Base-by-base conservation (phyloP, 768 basidiomycete species). In the Botryobasidium botryosum region DNA sequence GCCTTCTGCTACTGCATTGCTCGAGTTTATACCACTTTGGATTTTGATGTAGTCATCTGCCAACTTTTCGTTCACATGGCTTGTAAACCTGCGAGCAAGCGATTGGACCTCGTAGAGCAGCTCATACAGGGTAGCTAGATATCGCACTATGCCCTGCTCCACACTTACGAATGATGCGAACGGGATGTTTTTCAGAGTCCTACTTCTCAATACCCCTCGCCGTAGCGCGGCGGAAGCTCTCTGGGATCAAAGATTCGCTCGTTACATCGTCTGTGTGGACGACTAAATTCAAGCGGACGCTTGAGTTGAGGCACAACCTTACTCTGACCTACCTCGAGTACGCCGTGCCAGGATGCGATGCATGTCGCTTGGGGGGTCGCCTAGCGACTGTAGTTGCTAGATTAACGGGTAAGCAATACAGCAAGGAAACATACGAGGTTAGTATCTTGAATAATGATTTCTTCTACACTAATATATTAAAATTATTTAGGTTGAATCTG, bases 231-330 rank as follows among this genome's bases (percentile, higher is more conserved):
- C 72, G 83, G 38, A 83, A 83, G 55, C 57, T 91, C 23, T 62
- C 60, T 6, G 79, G 81, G 2, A 62, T 82, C 47, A 64, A 72
- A 46, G 81, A 86, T 55, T 79, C 82, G 1, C 61, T 84, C 12
- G 81, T 90, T 4, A 67, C 78, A 6, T 87, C 85, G n/a, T 84
- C 83, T 1, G 71, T 84, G 8, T 94, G 88, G 88, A 64, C 68
- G 46, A 67, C 75, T 2, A 66, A 70, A 8, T 85, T 81, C 63
- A 83, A 71, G 52, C 68, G 65, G 33, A 55, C 66, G 2, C 58
- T 94, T 12, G 72, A 80, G 54, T 8, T 26, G 8, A 7, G 13
- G 13, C 8, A 15, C 23, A 62, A 69, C 1, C 72, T 87, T 44
- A 62, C 69, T 15, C 56, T 82, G 31, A 51, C 64, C 21, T 53